These are phyloP conservation scores for Acmispon strigosus DNA, from an alignment of 306 rosid genomes.

Conservation along the genomic window DNA sequence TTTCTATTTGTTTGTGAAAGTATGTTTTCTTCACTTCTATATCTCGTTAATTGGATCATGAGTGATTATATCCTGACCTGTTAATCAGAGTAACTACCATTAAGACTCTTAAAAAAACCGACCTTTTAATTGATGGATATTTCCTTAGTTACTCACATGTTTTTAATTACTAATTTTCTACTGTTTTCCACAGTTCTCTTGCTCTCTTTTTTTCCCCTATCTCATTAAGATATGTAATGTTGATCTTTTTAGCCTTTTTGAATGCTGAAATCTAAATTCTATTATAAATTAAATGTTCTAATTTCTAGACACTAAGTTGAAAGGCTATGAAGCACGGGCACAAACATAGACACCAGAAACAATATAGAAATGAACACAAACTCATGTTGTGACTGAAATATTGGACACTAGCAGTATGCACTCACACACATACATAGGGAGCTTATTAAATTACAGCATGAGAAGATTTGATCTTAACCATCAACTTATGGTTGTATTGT, in stretches of 20 bases:
- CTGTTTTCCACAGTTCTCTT: not conserved
- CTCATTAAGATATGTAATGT: not conserved
- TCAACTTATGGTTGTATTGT: too few relatives aligned
- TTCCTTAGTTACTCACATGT: not conserved
- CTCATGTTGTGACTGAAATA: too few relatives aligned
- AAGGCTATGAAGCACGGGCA: too few relatives aligned
- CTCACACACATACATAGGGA: too few relatives aligned
- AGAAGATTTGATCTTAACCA: too few relatives aligned
- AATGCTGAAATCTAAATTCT: not conserved
- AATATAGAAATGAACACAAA: too few relatives aligned
- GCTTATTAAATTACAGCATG: too few relatives aligned
- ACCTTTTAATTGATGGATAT: not conserved
- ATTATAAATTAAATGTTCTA: not conserved
- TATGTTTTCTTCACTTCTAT: not conserved
- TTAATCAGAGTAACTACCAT: constrained; percentile 1
- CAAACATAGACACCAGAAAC: too few relatives aligned
- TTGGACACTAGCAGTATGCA: too few relatives aligned
- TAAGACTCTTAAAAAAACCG: not conserved
- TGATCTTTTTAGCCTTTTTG: not conserved
- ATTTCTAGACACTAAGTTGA: not conserved
- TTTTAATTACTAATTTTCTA: not conserved
- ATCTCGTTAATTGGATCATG: constrained; percentile 6
- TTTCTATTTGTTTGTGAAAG: not conserved
- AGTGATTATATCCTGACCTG: not conserved
- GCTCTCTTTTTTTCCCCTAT: not conserved